Evolutionary conservation across 2,329 filamentous ascomycete genomes (phyloP).

Genomic region (Juglanconis juglandina): DNA sequence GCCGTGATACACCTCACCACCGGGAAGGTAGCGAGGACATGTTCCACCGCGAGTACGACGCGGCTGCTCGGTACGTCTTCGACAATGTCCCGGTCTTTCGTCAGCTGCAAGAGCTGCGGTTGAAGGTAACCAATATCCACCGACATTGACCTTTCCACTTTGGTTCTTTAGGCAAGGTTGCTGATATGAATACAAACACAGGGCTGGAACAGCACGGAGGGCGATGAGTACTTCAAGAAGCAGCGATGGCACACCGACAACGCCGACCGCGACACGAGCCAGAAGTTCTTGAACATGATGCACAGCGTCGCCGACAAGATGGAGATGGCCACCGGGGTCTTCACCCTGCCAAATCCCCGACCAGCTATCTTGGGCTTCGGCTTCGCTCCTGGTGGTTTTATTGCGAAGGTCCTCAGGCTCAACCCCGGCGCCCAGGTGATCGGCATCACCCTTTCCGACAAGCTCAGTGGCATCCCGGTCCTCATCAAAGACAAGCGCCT

Average conservation of each 20-base stretch:
- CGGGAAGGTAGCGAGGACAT: neutral
- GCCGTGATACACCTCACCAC: neutral
- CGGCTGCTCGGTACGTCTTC: neutral
- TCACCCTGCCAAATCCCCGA: constrained; percentile 23
- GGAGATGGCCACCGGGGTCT: constrained; percentile 29
- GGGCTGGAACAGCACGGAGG: constrained; percentile 43
- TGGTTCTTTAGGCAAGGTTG: neutral
- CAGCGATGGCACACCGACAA: constrained; percentile 38
- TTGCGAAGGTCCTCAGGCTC: constrained; percentile 31
- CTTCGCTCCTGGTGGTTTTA: constrained; percentile 54
- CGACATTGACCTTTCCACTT: neutral
- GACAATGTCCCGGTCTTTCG: neutral
- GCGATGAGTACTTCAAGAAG: constrained; percentile 39
- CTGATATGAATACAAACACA: constrained; percentile 21
- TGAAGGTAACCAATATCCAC: neutral
- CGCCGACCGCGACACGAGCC: constrained; percentile 18
- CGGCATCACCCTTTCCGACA: constrained; percentile 15
- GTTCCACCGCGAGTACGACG: neutral
- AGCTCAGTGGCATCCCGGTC: constrained; percentile 4
- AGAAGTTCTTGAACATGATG: constrained; percentile 41
- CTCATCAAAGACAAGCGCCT: constrained; percentile 8
- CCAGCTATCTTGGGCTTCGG: constrained; percentile 49
- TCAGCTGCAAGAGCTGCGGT: neutral
- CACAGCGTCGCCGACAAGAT: constrained; percentile 39
- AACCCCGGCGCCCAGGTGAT: constrained; percentile 32